These are phyloP conservation scores for Crucibulum laeve DNA, from an alignment of 768 basidiomycete species.

Conservation along the genomic window DNA sequence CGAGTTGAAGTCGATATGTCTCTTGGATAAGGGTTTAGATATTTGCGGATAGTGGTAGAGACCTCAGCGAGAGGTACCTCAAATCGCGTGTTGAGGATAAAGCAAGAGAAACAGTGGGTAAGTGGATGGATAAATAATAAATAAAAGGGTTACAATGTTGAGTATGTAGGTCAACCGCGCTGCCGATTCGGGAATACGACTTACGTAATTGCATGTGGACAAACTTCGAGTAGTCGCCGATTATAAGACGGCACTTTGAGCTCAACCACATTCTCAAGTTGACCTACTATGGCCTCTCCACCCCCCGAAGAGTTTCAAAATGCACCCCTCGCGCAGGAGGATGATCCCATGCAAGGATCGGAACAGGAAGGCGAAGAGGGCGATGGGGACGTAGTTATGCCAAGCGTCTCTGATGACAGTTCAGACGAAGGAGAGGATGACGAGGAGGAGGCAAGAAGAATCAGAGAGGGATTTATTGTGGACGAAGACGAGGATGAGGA, in stretches of 20 bases:
- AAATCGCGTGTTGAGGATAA: too few species aligned
- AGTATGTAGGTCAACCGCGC: too few species aligned
- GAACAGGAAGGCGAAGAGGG: conserved; percentile 53
- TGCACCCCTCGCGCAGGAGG: conserved; percentile 30
- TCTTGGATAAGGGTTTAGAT: too few species aligned
- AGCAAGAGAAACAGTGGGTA: too few species aligned
- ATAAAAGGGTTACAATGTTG: too few species aligned
- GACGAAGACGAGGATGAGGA: conserved; percentile 88
- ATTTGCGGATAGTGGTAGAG: too few species aligned
- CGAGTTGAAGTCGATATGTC: too few species aligned
- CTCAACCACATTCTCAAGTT: conserved; percentile 16
- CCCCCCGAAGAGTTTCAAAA: conserved; percentile 28
- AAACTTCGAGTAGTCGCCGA: conserved; percentile 13
- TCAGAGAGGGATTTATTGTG: conserved; percentile 90
- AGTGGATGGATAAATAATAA: too few species aligned
- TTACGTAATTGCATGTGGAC: too few species aligned
- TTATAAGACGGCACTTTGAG: neutral
- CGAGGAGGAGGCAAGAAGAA: conserved; percentile 76
- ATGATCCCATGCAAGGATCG: conserved; percentile 60
- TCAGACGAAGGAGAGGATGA: conserved; percentile 91
- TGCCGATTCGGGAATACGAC: too few species aligned
- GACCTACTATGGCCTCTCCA: conserved; percentile 52
- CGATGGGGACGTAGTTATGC: conserved; percentile 52
- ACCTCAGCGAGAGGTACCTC: too few species aligned
- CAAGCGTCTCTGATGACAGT: conserved; percentile 68